These are phyloP conservation scores for Picochlorum sp. DNA, from an alignment of 139 green algal species.

Conservation along the genomic window DNA sequence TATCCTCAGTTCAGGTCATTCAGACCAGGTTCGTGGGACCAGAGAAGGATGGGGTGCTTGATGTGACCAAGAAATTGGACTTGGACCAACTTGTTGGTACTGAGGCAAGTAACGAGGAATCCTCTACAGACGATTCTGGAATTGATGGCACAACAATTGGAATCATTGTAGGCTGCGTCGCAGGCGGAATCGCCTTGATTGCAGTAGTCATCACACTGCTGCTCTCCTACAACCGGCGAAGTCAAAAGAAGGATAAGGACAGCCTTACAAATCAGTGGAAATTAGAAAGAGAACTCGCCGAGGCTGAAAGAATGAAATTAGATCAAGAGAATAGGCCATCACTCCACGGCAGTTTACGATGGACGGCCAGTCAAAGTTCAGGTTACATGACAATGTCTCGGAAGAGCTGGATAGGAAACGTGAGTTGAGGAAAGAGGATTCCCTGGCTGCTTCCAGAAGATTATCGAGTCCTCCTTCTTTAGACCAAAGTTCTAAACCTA, in stretches of 20 bases:
- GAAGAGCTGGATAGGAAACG: conserved; percentile 5
- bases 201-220: neutral
- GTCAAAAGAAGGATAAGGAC: neutral
- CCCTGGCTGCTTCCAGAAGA: neutral
- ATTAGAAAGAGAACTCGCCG: conserved; percentile 12
- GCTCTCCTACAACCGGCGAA: neutral
- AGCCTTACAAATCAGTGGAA: conserved; percentile 5
- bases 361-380: neutral
- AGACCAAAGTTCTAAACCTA: neutral
- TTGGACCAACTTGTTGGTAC: neutral
- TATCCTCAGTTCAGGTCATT: neutral
- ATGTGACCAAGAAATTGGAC: conserved; percentile 9
- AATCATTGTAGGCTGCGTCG: conserved; percentile 8
- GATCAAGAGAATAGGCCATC: neutral
- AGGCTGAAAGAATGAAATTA: conserved; percentile 4
- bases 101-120: neutral
- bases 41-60: conserved; percentile 4
- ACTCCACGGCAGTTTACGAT: neutral
- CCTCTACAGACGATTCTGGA: neutral
- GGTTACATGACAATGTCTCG: neutral
- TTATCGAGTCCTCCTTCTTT: neutral
- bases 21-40: neutral
- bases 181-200: neutral
- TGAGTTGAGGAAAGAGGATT: neutral
- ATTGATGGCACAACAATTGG: conserved; percentile 5